A percentile compares a stretch with the other conserved stretches of the same genome.
Evolutionary conservation across 2,329 filamentous ascomycete species (phyloP).

Genomic region (Pseudofabraea citricarpa): DNA sequence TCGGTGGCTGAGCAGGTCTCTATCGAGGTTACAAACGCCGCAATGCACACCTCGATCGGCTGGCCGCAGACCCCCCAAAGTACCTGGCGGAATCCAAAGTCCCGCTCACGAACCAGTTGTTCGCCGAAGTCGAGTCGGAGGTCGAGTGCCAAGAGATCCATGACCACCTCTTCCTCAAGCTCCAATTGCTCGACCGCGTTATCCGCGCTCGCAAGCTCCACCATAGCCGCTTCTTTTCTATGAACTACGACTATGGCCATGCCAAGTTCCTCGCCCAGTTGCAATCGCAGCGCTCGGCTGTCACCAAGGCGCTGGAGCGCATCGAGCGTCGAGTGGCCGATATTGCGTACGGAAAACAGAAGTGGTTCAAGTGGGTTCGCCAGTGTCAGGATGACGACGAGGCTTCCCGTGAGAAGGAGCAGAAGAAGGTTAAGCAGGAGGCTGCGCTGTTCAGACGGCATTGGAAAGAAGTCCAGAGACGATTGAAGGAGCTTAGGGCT

Average conservation of each 20-base stretch:
- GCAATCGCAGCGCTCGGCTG: conserved; percentile 26
- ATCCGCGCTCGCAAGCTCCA: conserved; percentile 37
- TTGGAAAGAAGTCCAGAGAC: conserved; percentile 37
- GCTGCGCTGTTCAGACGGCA: conserved; percentile 42
- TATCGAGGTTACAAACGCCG: conserved; percentile 45
- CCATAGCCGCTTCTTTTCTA: conserved; percentile 36
- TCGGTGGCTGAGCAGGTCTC: too few species aligned
- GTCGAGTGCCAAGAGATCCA: conserved; percentile 33
- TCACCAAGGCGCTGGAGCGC: conserved; percentile 32
- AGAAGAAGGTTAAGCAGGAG: conserved; percentile 43
- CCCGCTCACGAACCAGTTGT: conserved; percentile 34
- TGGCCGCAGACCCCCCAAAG: conserved; percentile 29
- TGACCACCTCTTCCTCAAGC: conserved; percentile 31
- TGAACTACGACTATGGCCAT: conserved; percentile 38
- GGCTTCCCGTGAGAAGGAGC: conserved; percentile 39
- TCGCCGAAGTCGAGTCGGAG: conserved; percentile 33
- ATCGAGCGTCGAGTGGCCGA: conserved; percentile 37
- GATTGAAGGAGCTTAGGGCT: conserved; percentile 31
- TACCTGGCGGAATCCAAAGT: conserved; percentile 31
- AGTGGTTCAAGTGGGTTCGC: conserved; percentile 44
- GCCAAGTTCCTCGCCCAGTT: conserved; percentile 34
- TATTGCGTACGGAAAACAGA: conserved; percentile 39
- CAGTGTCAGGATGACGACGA: conserved; percentile 41
- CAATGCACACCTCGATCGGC: conserved; percentile 37
- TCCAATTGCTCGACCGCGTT: conserved; percentile 32